These are phyloP conservation scores for Gloeopeniophorella convolvens DNA, from an alignment of 768 basidiomycete genomes.

Conservation along the genomic window DNA sequence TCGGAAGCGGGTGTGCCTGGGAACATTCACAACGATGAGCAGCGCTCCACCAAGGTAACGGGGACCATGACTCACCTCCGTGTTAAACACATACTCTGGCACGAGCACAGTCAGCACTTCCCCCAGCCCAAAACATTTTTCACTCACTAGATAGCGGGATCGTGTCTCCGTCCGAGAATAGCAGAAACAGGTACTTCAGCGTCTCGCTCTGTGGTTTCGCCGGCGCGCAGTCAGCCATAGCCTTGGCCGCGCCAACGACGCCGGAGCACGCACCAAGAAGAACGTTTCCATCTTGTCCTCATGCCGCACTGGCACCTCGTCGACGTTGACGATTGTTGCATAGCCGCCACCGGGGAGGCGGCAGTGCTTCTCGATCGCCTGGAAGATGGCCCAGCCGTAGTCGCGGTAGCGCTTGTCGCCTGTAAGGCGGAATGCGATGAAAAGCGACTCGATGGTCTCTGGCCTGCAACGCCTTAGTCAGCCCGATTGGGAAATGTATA, in stretches of 20 bases:
- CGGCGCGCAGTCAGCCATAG: background rate
- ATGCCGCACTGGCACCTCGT: conserved; percentile 55
- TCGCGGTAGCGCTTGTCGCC: conserved; percentile 76
- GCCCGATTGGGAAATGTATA: background rate
- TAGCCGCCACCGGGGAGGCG: conserved; percentile 75
- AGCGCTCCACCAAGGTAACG: background rate
- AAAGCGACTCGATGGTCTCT: conserved; percentile 92
- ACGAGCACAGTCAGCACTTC: conserved; percentile 13
- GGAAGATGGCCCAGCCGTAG: conserved; percentile 85
- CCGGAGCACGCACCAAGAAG: conserved; percentile 77
- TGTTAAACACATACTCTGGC: conserved; percentile 85
- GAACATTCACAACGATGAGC: background rate
- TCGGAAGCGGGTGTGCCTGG: conserved; percentile 65
- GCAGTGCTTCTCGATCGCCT: conserved; percentile 82
- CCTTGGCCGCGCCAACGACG: no score
- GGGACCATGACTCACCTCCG: conserved; percentile 54
- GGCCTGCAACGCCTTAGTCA: conserved; percentile 42
- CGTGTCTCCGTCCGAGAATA: conserved; percentile 71
- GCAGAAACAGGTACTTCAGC: conserved; percentile 82
- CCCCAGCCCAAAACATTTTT: background rate
- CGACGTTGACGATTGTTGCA: conserved; percentile 79
- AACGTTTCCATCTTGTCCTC: conserved; percentile 97
- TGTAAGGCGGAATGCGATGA: conserved; percentile 86
- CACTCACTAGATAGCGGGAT: conserved; percentile 66
- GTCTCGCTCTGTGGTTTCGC: conserved; percentile 62